Evolutionary conservation across 116 monocot species (phyloP).

Genomic region (Papilionanthe hybrid): DNA sequence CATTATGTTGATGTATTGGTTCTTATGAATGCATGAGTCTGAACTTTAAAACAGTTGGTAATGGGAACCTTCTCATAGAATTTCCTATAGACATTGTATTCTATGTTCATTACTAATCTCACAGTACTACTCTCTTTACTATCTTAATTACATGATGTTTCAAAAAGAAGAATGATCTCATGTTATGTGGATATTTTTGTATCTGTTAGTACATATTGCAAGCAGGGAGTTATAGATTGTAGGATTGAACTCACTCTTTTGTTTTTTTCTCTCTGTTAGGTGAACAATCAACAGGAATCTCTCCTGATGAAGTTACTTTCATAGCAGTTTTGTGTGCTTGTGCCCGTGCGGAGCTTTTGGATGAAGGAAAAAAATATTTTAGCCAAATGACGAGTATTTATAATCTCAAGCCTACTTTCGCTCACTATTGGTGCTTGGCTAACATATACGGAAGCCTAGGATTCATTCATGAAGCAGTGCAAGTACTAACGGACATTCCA

Average conservation of each 20-base stretch:
- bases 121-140: too few relatives aligned
- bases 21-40: too few relatives aligned
- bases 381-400: slow-evolving; percentile 34
- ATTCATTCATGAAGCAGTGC: slow-evolving; percentile 37
- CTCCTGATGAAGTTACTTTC: slow-evolving; percentile 46
- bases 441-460: slow-evolving; percentile 38
- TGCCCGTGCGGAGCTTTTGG: slow-evolving; percentile 32
- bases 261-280: slow-evolving; percentile 5
- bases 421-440: slow-evolving; percentile 59
- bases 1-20: too few relatives aligned
- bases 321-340: slow-evolving; percentile 44
- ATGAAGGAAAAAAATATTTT: slow-evolving; percentile 43
- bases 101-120: too few relatives aligned
- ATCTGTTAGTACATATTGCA: neutral
- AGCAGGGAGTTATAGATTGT: neutral
- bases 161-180: neutral
- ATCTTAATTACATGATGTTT: too few relatives aligned
- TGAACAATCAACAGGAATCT: neutral
- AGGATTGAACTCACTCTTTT: neutral
- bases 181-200: neutral
- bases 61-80: too few relatives aligned
- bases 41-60: too few relatives aligned
- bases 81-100: too few relatives aligned
- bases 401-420: slow-evolving; percentile 35
- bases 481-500: slow-evolving; percentile 29